A percentile compares a stretch with the other conserved stretches of the same genome.
These are phyloP conservation scores for Melaleuca alternifolia DNA, from an alignment of 345 rosid species.

Conservation along the genomic window DNA sequence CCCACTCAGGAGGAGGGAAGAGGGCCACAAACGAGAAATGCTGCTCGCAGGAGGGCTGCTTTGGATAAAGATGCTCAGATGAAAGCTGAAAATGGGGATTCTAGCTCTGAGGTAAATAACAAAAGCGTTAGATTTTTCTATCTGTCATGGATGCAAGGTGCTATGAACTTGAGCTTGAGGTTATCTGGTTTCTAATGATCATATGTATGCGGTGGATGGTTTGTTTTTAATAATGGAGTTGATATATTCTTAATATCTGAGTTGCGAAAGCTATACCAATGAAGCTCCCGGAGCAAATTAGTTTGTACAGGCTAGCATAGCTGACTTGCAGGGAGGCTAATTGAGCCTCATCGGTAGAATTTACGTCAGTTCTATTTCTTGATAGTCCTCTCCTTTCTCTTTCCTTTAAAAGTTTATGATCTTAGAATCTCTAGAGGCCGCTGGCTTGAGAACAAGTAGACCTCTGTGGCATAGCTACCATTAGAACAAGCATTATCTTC, in stretches of 20 bases:
- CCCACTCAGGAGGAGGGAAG: slow-evolving; percentile 59
- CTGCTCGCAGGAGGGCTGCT: slow-evolving; percentile 77
- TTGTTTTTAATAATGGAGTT: not conserved
- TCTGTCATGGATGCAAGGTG: not conserved
- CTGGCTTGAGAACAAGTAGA: not conserved
- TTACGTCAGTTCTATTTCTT: not conserved
- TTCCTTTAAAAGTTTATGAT: not conserved
- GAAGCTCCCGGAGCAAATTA: not conserved
- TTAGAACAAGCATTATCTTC: not conserved
- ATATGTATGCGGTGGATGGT: not conserved
- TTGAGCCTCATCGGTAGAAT: not conserved
- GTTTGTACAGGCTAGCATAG: not conserved
- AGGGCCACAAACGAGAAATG: slow-evolving; percentile 96
- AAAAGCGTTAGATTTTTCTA: not conserved
- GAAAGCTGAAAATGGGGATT: slow-evolving; percentile 65
- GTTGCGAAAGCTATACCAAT: not conserved
- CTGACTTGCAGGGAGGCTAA: not conserved
- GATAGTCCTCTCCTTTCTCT: not conserved
- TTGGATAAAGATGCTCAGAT: slow-evolving; percentile 65
- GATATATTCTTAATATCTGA: not conserved
- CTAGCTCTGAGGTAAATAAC: slow-evolving; percentile 74
- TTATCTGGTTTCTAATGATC: not conserved
- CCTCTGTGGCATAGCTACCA: not conserved
- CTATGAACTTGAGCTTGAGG: not conserved
- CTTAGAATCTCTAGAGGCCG: not conserved